Conservation (phyloP, 2,329 filamentous ascomycete species). For the Zasmidium angulare region DNA sequence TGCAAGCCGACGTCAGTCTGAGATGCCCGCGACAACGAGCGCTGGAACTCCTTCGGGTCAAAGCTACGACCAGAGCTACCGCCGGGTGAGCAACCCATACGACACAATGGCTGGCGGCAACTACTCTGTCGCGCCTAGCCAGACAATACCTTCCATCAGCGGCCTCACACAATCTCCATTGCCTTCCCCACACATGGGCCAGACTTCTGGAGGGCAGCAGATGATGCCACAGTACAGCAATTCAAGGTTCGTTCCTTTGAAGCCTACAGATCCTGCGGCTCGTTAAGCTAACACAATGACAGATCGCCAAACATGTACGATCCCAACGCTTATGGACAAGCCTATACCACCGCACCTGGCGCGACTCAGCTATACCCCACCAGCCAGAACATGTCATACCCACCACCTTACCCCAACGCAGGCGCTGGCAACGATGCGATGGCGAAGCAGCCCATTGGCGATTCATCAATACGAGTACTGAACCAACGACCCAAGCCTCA, state of each 20-base stretch:
- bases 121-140: conserved; percentile 30
- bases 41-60: conserved; percentile 12
- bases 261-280: conserved; percentile 3
- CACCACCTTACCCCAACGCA: conserved; percentile 23
- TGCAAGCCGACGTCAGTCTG: conserved; percentile 25
- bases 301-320: conserved; percentile 36
- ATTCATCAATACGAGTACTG: conserved; percentile 34
- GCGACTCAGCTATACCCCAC: conserved; percentile 27
- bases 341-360: conserved; percentile 27
- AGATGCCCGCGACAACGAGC: conserved; percentile 23
- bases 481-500: conserved; percentile 73
- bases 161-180: conserved; percentile 36
- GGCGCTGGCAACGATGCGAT: conserved; percentile 25
- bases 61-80: conserved; percentile 26
- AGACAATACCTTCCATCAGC: conserved; percentile 34
- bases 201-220: conserved; percentile 16
- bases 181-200: conserved; percentile 31
- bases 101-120: conserved; percentile 21
- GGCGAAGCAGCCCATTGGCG: conserved; percentile 21
- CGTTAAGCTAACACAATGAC: conserved; percentile 3
- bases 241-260: conserved; percentile 24
- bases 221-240: conserved; percentile 27
- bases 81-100: conserved; percentile 32
- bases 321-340: conserved; percentile 28
- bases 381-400: conserved; percentile 23